Percentiles rank a stretch among this genome's conserved stretches.
Conservation (phyloP, 2,329 filamentous ascomycete genomes). For the Xylariaceae sp. region DNA sequence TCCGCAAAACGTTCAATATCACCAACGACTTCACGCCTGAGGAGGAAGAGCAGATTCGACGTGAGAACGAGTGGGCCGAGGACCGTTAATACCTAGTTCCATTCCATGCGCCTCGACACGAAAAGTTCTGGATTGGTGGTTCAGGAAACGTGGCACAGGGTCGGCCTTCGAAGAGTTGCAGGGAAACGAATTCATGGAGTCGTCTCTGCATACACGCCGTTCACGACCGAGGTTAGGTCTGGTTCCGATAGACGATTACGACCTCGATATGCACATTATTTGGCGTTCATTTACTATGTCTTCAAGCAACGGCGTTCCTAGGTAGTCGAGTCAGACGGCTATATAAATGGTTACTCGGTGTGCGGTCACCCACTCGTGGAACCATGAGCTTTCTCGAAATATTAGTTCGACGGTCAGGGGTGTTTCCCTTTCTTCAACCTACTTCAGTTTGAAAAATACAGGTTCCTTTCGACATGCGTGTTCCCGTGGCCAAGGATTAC, state of each 20-base stretch:
- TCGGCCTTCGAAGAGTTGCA: background rate
- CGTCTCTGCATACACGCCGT: background rate
- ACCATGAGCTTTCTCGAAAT: too few relatives aligned
- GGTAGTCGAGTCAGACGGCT: background rate
- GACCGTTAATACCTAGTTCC: constrained; percentile 56
- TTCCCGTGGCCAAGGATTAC: too few relatives aligned
- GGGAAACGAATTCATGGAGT: background rate
- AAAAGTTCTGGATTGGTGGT: background rate
- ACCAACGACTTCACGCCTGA: constrained; percentile 99
- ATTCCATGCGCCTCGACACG: background rate
- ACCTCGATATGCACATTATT: background rate
- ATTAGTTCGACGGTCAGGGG: background rate
- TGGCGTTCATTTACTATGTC: constrained; percentile 7
- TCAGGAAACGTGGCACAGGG: background rate
- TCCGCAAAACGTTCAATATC: constrained; percentile 99
- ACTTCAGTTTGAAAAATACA: too few relatives aligned
- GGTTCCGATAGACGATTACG: background rate
- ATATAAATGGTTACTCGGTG: background rate
- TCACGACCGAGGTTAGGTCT: background rate
- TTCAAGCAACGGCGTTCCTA: constrained; percentile 11
- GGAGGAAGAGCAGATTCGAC: constrained; percentile 95
- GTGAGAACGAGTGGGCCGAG: constrained; percentile 89
- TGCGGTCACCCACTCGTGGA: background rate
- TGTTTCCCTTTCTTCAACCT: too few relatives aligned
- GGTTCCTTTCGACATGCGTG: too few relatives aligned